Percentiles rank a stretch among this genome's conserved stretches.
Conservation (phyloP, 208 protist genomes). For the Wallacemonas rigidus region DNA sequence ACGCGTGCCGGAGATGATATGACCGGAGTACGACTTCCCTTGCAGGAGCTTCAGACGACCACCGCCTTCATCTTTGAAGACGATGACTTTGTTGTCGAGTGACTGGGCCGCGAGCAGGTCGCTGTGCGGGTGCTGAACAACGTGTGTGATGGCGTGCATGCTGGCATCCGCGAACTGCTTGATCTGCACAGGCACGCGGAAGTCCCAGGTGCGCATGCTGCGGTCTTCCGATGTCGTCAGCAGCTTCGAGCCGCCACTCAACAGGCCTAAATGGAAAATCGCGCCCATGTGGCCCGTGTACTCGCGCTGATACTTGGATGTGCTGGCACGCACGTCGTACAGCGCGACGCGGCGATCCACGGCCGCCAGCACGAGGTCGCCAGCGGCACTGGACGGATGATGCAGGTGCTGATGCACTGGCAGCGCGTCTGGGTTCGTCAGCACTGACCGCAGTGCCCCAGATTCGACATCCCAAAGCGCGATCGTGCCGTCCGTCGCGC, state of each 20-base stretch:
- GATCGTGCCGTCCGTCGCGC: slow-evolving; percentile 85
- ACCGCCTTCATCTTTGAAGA: slow-evolving; percentile 81
- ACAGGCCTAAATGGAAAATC: slow-evolving; percentile 95
- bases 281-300: slow-evolving; percentile 97
- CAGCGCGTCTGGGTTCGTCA: slow-evolving; percentile 65
- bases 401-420: slow-evolving; percentile 76
- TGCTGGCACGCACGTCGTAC: slow-evolving; percentile 87
- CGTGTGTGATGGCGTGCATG: slow-evolving; percentile 93
- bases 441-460: slow-evolving; percentile 58
- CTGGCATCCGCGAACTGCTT: slow-evolving; percentile 95
- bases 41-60: slow-evolving; percentile 84
- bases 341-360: slow-evolving; percentile 74
- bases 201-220: slow-evolving; percentile 97
- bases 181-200: slow-evolving; percentile 95
- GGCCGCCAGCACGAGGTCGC: slow-evolving; percentile 58
- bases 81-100: slow-evolving; percentile 95
- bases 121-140: slow-evolving; percentile 85
- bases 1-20: slow-evolving; percentile 93
- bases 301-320: slow-evolving; percentile 69
- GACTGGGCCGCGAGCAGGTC: slow-evolving; percentile 93
- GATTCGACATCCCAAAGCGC: slow-evolving; percentile 96
- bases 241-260: slow-evolving; percentile 92
- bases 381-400: slow-evolving; percentile 58
- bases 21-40: slow-evolving; percentile 89
- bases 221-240: slow-evolving; percentile 96